Base-by-base conservation (phyloP, 1,284 basidiomycete species). In the Xanthoconium separans region DNA sequence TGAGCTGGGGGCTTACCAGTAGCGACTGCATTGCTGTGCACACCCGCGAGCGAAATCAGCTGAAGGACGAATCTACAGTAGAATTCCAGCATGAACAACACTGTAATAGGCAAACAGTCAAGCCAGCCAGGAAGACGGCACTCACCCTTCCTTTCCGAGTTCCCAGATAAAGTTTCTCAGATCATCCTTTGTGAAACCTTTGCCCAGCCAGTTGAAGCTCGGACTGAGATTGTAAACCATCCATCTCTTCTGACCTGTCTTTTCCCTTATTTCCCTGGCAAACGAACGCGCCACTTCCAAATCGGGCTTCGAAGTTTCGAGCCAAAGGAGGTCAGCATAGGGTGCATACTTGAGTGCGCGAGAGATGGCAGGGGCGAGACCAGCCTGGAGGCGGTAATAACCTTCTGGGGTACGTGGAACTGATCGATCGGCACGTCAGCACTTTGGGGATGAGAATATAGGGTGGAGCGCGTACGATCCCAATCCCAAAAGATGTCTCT, bases 201-300 rank as follows among this genome's bases (percentile, higher is more conserved):
- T 87, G 12, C 80, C 82, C 29, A 82, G 78, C 94, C 94, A 97
- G 72, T 96, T 95, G 79, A 97, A 97, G 65, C 90, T 93, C 4
- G 93, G 94, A 65, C 91, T 93, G 57, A 96, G 75, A 70, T 96
- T 97, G 70, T 96, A 97, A n/a, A 95, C 93, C 62, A 97, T 84
- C 87, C 85, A 85, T 61, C 83, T 85, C 52, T 55, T 66, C 39
- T 70, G 61, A 41, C 67, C 65, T 2, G 65, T 82, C 66, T 79
- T 79, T 59, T 82, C 80, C 55, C 89, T 79, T 61, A 96, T 91
- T 66, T 82, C 82, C 47, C 85, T 77, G 2, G 93, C 87, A 70
- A 96, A 94, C 45, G 79, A 81, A 45, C 83, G 80, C 2, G 94
- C 94, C 70, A 94, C 85, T 59, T 84, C 78, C 22, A 97, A 74